These are phyloP conservation scores for Cladosporium colombiae DNA, from an alignment of 2,329 filamentous ascomycete species.

Conservation along the genomic window DNA sequence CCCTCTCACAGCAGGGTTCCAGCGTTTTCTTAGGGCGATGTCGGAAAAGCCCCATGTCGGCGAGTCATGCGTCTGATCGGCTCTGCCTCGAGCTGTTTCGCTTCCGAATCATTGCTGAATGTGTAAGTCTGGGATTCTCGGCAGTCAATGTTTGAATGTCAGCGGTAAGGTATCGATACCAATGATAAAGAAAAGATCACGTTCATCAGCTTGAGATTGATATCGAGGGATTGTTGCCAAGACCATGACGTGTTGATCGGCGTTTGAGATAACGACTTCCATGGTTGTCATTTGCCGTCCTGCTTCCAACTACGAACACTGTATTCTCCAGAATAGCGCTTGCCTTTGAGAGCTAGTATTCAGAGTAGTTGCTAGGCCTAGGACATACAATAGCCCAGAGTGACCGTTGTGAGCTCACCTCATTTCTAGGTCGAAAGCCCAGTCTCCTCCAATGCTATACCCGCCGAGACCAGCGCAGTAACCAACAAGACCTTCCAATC, in stretches of 20 bases:
- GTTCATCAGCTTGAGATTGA: too few relatives aligned
- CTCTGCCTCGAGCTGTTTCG: neutral
- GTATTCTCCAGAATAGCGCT: neutral
- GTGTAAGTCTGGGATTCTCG: neutral
- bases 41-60: neutral
- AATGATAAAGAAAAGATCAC: neutral
- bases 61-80: neutral
- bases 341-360: neutral
- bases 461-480: neutral
- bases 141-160: neutral
- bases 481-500: neutral
- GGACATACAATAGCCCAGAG: neutral
- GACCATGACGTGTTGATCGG: neutral
- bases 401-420: neutral
- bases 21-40: neutral
- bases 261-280: neutral
- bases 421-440: neutral
- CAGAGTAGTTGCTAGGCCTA: neutral
- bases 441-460: neutral
- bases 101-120: neutral
- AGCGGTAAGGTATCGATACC: neutral
- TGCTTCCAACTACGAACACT: neutral
- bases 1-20: neutral
- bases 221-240: neutral
- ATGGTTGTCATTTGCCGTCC: neutral